These are phyloP conservation scores for Melastoma malabathricum DNA, from an alignment of 345 rosid species.

Conservation along the genomic window DNA sequence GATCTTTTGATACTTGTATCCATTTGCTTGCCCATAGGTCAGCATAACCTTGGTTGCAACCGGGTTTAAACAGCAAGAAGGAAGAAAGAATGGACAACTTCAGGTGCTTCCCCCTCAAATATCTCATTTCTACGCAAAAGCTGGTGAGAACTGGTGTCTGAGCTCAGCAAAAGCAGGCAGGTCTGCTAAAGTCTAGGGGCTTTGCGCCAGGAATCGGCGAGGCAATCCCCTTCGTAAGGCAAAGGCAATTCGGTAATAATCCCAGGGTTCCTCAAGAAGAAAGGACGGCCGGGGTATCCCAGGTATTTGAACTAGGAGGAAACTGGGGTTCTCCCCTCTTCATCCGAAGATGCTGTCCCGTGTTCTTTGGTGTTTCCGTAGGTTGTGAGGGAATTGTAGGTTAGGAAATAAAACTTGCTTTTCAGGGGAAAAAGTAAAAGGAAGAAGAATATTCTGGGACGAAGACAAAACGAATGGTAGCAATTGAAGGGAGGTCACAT, in stretches of 20 bases:
- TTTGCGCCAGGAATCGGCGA: slow-evolving; percentile 30
- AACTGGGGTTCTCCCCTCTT: neutral
- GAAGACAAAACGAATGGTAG: no score
- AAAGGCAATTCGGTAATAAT: slow-evolving; percentile 75
- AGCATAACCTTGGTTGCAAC: slow-evolving; percentile 91
- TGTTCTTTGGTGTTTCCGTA: no score
- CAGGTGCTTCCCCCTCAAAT: slow-evolving; percentile 32
- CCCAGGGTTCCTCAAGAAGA: slow-evolving; percentile 90
- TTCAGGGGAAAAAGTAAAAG: no score
- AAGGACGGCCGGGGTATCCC: slow-evolving; percentile 82
- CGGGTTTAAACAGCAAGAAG: slow-evolving; percentile 87
- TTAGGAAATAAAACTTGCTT: no score
- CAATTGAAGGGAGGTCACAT: no score
- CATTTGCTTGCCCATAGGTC: slow-evolving; percentile 27
- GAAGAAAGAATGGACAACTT: slow-evolving; percentile 45
- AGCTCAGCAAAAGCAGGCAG: slow-evolving; percentile 28
- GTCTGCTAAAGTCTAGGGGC: slow-evolving; percentile 45
- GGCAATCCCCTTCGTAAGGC: slow-evolving; percentile 47
- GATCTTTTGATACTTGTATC: neutral
- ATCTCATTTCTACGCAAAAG: slow-evolving; percentile 12
- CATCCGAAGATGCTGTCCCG: no score
- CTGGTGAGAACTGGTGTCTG: slow-evolving; percentile 5
- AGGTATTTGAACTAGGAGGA: slow-evolving; percentile 18
- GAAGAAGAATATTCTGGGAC: no score
- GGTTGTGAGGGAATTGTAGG: no score